Percentiles rank a stretch among this genome's conserved stretches.
phyloP scores from a whole-genome alignment of 345 rosid genomes.

The Anastatica hierochuntica region DNA sequence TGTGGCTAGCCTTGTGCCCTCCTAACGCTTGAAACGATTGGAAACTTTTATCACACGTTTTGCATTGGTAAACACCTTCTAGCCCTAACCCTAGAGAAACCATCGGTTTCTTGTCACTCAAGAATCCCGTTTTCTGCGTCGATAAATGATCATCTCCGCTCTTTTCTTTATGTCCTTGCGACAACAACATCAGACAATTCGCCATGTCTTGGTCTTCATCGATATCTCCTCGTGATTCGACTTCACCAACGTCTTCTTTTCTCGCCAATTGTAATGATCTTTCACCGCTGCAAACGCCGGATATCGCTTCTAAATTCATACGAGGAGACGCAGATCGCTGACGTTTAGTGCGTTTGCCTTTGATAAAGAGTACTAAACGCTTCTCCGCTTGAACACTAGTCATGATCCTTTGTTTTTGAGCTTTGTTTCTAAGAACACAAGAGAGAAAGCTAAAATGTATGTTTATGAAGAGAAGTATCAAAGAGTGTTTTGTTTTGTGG shows the following conservation, averaged over 20 bases:
- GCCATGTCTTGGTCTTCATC: conserved; percentile 93
- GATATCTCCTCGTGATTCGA: conserved; percentile 16
- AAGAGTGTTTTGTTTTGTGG: conserved; percentile 17
- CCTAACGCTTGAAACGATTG: conserved; percentile 92
- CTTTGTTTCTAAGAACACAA: conserved; percentile 14
- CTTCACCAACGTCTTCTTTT: conserved; percentile 32
- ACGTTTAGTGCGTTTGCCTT: conserved; percentile 74
- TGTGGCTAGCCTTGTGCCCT: conserved; percentile 88
- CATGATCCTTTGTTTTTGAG: conserved; percentile 11
- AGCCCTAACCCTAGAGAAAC: conserved; percentile 19
- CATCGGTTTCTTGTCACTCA: conserved; percentile 6
- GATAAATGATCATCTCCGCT: conserved; percentile 27
- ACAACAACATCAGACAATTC: conserved; percentile 76
- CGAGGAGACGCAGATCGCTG: conserved; percentile 44
- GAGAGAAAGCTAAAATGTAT: not conserved
- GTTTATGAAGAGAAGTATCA: conserved; percentile 20
- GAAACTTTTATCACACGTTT: conserved; percentile 71
- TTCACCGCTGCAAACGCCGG: conserved; percentile 23
- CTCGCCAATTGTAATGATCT: conserved; percentile 15
- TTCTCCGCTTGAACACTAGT: conserved; percentile 29
- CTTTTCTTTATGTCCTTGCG: conserved; percentile 53
- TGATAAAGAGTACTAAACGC: conserved; percentile 31
- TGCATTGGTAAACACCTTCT: conserved; percentile 52
- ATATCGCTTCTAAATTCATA: conserved; percentile 18
- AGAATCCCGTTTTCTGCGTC: conserved; percentile 6